phyloP scores from a whole-genome alignment of 768 basidiomycete species.

The Amanita pallidorosea region DNA sequence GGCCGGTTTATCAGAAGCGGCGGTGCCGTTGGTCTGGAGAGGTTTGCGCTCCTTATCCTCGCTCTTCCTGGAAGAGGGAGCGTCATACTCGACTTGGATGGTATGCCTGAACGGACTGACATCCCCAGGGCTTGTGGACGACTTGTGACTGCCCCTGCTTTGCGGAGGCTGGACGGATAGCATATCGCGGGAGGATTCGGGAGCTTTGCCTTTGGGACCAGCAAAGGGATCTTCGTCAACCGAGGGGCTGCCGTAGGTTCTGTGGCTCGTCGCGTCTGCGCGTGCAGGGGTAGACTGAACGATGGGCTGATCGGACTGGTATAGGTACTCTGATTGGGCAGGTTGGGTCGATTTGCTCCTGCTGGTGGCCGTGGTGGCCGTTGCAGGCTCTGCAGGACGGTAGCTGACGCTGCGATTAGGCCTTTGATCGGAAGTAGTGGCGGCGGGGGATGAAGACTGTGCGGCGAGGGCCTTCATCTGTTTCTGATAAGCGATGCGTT shows the following conservation, averaged over 20 bases:
- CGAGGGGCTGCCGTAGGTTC: slow-evolving; percentile 22
- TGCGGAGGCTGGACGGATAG: not conserved
- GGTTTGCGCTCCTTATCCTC: slow-evolving; percentile 18
- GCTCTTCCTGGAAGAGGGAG: slow-evolving; percentile 18
- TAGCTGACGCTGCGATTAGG: slow-evolving; percentile 42
- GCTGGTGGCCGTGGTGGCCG: slow-evolving; percentile 21
- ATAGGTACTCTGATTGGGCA: slow-evolving; percentile 40
- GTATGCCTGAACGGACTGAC: slow-evolving; percentile 64
- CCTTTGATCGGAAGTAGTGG: slow-evolving; percentile 12
- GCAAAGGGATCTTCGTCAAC: slow-evolving; percentile 70
- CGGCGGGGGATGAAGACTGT: slow-evolving; percentile 8
- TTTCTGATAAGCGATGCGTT: slow-evolving; percentile 69
- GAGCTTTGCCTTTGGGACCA: slow-evolving; percentile 9
- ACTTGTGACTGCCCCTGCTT: slow-evolving; percentile 17
- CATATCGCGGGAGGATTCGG: not conserved
- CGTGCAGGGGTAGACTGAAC: slow-evolving; percentile 20
- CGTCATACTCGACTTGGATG: slow-evolving; percentile 91
- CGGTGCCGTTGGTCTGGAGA: not conserved
- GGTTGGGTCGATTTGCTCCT: slow-evolving; percentile 55
- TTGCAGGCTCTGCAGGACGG: slow-evolving; percentile 32
- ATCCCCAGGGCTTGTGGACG: slow-evolving; percentile 29
- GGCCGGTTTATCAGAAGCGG: not conserved
- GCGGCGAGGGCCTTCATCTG: slow-evolving; percentile 57
- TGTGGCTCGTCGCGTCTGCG: slow-evolving; percentile 6
- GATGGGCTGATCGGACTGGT: slow-evolving; percentile 59